Conservation (phyloP, 176 grass and related monocot species). For the Avena sativa region DNA sequence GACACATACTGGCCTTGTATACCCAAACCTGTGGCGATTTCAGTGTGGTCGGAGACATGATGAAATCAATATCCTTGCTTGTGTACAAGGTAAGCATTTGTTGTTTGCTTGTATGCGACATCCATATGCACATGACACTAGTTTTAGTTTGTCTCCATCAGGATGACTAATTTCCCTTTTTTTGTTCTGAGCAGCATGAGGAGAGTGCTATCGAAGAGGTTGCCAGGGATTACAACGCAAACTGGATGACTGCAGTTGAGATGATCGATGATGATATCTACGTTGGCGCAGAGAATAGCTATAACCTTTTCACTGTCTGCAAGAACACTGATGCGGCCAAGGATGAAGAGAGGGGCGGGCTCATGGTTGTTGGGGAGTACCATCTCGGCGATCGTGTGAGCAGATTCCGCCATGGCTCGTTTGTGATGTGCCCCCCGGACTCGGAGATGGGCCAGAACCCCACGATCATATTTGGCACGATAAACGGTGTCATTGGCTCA, state of each 20-base stretch:
- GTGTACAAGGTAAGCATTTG: slow-evolving; percentile 73
- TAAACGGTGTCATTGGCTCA: slow-evolving; percentile 90
- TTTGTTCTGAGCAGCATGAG: slow-evolving; percentile 61
- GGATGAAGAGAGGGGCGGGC: slow-evolving; percentile 38
- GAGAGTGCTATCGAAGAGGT: slow-evolving; percentile 88
- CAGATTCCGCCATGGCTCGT: slow-evolving; percentile 77
- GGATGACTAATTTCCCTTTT: background rate
- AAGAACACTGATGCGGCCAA: slow-evolving; percentile 39
- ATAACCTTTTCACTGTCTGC: slow-evolving; percentile 84
- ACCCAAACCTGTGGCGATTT: slow-evolving; percentile 83
- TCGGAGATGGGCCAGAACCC: slow-evolving; percentile 75
- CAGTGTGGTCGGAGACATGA: slow-evolving; percentile 93
- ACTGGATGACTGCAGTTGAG: slow-evolving; percentile 97
- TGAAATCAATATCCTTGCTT: slow-evolving; percentile 94
- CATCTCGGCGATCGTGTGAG: slow-evolving; percentile 95
- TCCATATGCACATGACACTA: too few relatives aligned
- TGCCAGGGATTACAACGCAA: slow-evolving; percentile 87
- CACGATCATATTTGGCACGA: slow-evolving; percentile 84
- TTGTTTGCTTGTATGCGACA: too few relatives aligned
- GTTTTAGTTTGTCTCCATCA: background rate
- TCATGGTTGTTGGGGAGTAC: slow-evolving; percentile 86
- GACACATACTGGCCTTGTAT: slow-evolving; percentile 60
- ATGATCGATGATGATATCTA: slow-evolving; percentile 92
- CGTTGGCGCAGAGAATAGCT: slow-evolving; percentile 90
- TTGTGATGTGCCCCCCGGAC: slow-evolving; percentile 82